Evolutionary conservation across 2,329 filamentous ascomycete species (phyloP).

Genomic region (Trichocomaceae sp.): DNA sequence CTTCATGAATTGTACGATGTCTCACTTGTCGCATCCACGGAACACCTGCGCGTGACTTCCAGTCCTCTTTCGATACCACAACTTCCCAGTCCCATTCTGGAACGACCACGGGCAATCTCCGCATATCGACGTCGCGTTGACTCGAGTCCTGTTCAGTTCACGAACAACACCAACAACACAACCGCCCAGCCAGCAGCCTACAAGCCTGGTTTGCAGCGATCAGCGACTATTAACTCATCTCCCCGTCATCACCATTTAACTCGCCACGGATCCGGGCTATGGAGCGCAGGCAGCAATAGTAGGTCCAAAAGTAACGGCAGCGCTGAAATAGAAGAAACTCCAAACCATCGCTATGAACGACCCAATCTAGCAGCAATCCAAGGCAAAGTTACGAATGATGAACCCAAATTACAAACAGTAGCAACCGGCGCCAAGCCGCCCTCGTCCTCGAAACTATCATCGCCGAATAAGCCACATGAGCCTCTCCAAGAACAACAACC

Average conservation of each 20-base stretch:
- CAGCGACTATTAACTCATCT: constrained; percentile 13
- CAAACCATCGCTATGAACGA: neutral
- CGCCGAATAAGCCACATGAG: constrained; percentile 13
- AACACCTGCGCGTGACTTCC: constrained; percentile 51
- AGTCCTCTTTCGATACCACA: constrained; percentile 25
- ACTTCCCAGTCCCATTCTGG: constrained; percentile 17
- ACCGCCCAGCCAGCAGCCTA: neutral
- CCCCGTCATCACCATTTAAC: constrained; percentile 12
- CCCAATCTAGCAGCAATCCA: neutral
- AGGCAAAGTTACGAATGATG: neutral
- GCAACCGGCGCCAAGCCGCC: constrained; percentile 17
- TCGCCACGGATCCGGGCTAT: constrained; percentile 28
- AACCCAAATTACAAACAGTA: neutral
- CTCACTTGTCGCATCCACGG: constrained; percentile 54
- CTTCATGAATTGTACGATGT: constrained; percentile 50
- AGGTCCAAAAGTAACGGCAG: constrained; percentile 13
- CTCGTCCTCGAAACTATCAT: constrained; percentile 13
- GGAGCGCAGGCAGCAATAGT: constrained; percentile 23
- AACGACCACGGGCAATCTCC: constrained; percentile 20
- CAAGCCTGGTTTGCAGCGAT: constrained; percentile 5
- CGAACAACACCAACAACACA: constrained; percentile 14
- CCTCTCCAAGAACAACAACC: constrained; percentile 3
- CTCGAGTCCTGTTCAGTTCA: constrained; percentile 14
- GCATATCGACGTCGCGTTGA: constrained; percentile 27
- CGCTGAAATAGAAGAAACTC: neutral